Conservation (phyloP, 768 basidiomycete species). For the Strobilomyces confusus region DNA sequence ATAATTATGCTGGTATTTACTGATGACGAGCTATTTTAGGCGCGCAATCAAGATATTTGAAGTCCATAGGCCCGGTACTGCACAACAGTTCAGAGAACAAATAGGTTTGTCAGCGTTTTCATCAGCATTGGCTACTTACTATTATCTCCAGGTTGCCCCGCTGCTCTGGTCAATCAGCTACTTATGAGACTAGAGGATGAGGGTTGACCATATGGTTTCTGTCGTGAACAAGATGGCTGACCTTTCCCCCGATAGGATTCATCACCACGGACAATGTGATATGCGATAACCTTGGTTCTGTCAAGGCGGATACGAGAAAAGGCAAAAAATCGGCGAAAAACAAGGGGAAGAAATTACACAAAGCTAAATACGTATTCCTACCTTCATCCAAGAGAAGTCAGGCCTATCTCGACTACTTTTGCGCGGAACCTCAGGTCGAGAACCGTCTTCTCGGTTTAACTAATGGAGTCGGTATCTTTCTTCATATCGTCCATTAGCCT, state of each 20-base stretch:
- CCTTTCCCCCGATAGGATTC: constrained; percentile 44
- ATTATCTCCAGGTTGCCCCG: constrained; percentile 44
- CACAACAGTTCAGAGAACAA: constrained; percentile 52
- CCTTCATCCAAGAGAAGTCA: constrained; percentile 38
- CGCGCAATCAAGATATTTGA: constrained; percentile 71
- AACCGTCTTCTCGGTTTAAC: constrained; percentile 56
- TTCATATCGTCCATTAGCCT: not conserved
- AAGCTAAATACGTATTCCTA: constrained; percentile 57
- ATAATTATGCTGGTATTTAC: not conserved
- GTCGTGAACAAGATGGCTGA: constrained; percentile 4
- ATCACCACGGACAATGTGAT: constrained; percentile 48
- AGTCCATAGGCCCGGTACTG: constrained; percentile 38
- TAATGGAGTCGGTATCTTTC: constrained; percentile 44
- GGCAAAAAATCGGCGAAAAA: constrained; percentile 39
- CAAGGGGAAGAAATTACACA: constrained; percentile 45
- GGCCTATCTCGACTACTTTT: constrained; percentile 67
- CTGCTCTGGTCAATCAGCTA: constrained; percentile 54
- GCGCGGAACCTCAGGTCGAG: constrained; percentile 56
- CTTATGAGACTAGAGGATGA: constrained; percentile 68
- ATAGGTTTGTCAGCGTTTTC: constrained; percentile 45
- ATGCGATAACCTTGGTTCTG: constrained; percentile 47
- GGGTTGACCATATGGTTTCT: constrained; percentile 38
- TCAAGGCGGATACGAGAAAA: constrained; percentile 36
- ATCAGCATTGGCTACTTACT: constrained; percentile 4
- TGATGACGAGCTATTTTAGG: constrained; percentile 31